These are phyloP conservation scores for Metarhizium brunneum DNA, from an alignment of 2,329 filamentous ascomycete genomes.

Conservation along the genomic window DNA sequence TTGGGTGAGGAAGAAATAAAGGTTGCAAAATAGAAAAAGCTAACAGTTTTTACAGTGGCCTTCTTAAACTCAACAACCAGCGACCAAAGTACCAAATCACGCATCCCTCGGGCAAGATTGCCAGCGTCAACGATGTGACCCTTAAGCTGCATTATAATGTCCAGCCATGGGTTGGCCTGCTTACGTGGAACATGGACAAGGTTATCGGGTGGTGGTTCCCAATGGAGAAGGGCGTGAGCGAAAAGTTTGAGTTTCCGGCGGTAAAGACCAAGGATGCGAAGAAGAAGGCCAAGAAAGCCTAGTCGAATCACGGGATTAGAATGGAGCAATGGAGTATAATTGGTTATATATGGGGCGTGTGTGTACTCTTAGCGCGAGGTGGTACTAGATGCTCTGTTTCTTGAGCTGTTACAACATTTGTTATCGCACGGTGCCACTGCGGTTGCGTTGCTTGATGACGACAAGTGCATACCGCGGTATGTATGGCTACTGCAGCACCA, in stretches of 20 bases:
- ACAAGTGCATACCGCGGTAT: not conserved
- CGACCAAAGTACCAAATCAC: slow-evolving; percentile 96
- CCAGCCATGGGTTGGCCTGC: slow-evolving; percentile 86
- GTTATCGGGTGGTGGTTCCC: slow-evolving; percentile 55
- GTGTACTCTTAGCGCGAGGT: not conserved
- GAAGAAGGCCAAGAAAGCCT: slow-evolving; percentile 9
- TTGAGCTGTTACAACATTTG: too few species aligned
- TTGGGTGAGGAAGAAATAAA: too few species aligned
- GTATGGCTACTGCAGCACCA: not conserved
- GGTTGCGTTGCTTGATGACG: too few species aligned
- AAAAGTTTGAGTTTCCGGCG: slow-evolving; percentile 54
- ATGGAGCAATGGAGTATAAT: not conserved
- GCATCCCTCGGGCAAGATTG: slow-evolving; percentile 72
- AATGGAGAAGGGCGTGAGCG: slow-evolving; percentile 54
- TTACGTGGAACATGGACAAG: slow-evolving; percentile 66
- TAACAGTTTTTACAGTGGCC: slow-evolving; percentile 41
- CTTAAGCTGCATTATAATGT: slow-evolving; percentile 90
- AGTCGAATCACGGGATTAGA: not conserved
- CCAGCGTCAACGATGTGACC: slow-evolving; percentile 62
- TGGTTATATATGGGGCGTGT: not conserved
- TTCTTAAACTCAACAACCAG: slow-evolving; percentile 71
- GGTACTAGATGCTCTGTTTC: not conserved
- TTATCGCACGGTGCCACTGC: too few species aligned
- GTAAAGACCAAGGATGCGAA: slow-evolving; percentile 46
- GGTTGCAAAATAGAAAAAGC: not conserved